Percentiles rank a stretch among this genome's conserved stretches.
phyloP scores from a whole-genome alignment of 2,329 filamentous ascomycete species.

The Hymenoscyphus infarciens region DNA sequence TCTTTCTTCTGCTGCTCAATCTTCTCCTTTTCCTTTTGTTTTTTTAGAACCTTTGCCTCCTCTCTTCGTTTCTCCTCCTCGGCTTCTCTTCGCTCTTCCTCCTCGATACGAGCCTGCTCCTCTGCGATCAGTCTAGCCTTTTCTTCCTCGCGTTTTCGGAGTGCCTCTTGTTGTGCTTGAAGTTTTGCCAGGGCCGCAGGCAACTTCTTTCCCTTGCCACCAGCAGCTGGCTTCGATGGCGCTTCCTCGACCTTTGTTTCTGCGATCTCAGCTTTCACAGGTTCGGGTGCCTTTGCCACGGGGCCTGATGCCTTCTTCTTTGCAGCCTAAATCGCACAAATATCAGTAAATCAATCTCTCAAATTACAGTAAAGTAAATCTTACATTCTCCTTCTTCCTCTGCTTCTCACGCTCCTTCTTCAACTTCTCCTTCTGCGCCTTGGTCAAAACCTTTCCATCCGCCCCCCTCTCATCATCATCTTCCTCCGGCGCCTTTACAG shows the following conservation, averaged over 20 bases:
- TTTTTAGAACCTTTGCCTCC: slow-evolving; percentile 72
- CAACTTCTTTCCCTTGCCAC: slow-evolving; percentile 86
- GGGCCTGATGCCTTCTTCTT: slow-evolving; percentile 71
- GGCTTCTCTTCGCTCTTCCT: slow-evolving; percentile 58
- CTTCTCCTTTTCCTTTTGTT: slow-evolving; percentile 82
- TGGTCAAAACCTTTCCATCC: slow-evolving; percentile 75
- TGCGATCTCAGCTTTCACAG: slow-evolving; percentile 42
- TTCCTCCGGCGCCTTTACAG: slow-evolving; percentile 42
- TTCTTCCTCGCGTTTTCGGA: slow-evolving; percentile 64
- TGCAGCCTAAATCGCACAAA: slow-evolving; percentile 56
- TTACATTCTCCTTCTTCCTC: slow-evolving; percentile 94
- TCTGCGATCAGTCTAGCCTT: slow-evolving; percentile 55
- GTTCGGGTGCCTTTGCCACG: slow-evolving; percentile 53
- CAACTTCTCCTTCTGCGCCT: slow-evolving; percentile 96
- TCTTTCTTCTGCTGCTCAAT: slow-evolving; percentile 85
- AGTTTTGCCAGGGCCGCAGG: slow-evolving; percentile 68
- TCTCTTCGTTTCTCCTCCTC: slow-evolving; percentile 69
- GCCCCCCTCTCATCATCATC: slow-evolving; percentile 51
- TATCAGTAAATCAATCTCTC: neutral
- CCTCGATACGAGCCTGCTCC: slow-evolving; percentile 61
- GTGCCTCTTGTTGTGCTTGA: slow-evolving; percentile 79
- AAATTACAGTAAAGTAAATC: slow-evolving; percentile 24
- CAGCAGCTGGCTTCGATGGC: slow-evolving; percentile 44
- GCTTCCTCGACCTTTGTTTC: slow-evolving; percentile 39
- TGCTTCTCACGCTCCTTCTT: slow-evolving; percentile 99